Evolutionary conservation across 345 rosid genomes (phyloP), one percentile per base, ranked within the genome.

Genomic region (Syzygium grande): DNA sequence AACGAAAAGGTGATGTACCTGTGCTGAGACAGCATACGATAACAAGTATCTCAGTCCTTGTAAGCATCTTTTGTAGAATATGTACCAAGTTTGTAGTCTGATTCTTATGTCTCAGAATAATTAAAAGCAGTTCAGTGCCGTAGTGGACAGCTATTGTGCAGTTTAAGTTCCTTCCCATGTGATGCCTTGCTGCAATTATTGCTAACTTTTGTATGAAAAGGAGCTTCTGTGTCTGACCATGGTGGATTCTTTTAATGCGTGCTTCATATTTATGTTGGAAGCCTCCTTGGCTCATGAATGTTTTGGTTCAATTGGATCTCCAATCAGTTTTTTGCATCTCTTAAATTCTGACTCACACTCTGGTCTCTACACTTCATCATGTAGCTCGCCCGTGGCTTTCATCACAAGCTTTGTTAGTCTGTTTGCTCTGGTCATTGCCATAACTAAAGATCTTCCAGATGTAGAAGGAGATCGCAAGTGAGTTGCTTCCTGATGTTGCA

Each of bases 401-500:
- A 97, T 97, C 91, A 96, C 99, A 59, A 93, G 94, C 84, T 97
- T 97, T 88, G 99, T 96, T 83, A 95, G 99, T 59, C 84, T 97
- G 89, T 97, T 97, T 88, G 99, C 99, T 0, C 90, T 95, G 87
- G 99, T 97, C 87, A 96, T 97, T 88, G 99, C 99, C 88, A 95
- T 97, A 89, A 96, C 99, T 58, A 95, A 95, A 90, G 99, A 97
- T 93, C 98, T 97, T 89, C 98, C 99, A 54, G 98, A 96, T 89
- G 98, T 96, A 49, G 99, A 97, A 89, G 99, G 99, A 68, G 99
- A 96, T 94, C 97, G 96, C 91, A 96, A 95, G 99, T 97, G 93
- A 93, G 97, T 90, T 87, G 46, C 53, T 87, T 86, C 51, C 52
- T 38, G 52, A 55, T 58, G 29, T 63, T 85, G 79, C 41, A 83